phyloP scores from a whole-genome alignment of 75 land plant genomes.

The Pinus taeda region DNA sequence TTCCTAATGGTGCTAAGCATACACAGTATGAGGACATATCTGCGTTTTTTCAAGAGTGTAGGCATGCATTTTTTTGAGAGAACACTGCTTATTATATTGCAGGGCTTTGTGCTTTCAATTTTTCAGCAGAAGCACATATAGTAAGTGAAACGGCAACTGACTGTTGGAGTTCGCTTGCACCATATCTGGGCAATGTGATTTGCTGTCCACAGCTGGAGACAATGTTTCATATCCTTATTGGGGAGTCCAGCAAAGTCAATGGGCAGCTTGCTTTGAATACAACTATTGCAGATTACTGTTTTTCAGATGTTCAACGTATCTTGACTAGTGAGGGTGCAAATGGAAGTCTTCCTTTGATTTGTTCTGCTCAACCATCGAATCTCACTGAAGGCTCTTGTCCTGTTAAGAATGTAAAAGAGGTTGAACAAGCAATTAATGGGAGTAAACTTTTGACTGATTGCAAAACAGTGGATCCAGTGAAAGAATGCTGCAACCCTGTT shows the following conservation, averaged over 20 bases:
- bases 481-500: conserved; percentile 80
- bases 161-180: conserved; percentile 70
- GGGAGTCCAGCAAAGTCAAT: conserved; percentile 67
- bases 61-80: neutral
- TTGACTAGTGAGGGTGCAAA: conserved; percentile 66
- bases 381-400: conserved; percentile 82
- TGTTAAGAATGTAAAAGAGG: conserved; percentile 42
- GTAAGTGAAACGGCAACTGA: conserved; percentile 67
- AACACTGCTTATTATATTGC: conserved; percentile 14
- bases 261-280: conserved; percentile 57
- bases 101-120: conserved; percentile 56
- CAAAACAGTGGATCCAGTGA: conserved; percentile 73
- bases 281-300: conserved; percentile 65
- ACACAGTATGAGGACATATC: neutral
- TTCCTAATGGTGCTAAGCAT: neutral
- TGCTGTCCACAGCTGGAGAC: conserved; percentile 91
- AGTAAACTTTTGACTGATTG: conserved; percentile 68
- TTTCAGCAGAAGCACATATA: conserved; percentile 34
- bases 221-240: conserved; percentile 56
- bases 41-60: neutral
- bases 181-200: conserved; percentile 76
- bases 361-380: conserved; percentile 63
- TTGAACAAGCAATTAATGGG: conserved; percentile 61
- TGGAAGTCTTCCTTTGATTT: conserved; percentile 51
- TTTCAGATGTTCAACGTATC: conserved; percentile 67